Base-by-base conservation (phyloP, 371 early-diverging fungal species). In the Apophysomyces ossiformis region DNA sequence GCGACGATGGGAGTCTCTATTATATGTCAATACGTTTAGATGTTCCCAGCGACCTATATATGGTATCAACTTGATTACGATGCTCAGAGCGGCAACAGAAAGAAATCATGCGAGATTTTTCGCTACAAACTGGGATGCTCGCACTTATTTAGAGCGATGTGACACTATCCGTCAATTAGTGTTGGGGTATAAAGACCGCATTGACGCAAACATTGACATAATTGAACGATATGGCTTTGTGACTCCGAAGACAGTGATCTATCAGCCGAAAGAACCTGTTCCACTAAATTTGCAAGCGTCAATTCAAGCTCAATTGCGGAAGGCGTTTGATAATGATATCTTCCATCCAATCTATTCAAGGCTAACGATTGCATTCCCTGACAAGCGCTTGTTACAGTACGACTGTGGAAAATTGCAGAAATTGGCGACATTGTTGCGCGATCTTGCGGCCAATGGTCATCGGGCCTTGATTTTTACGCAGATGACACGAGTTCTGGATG, bases 401-500 rank as follows among this genome's bases (percentile, higher is more conserved):
- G 95, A 95, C 69, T 93, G 95, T 67, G 95, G 95, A 43, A 95
- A 95, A 66, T 81, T 95, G 45, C 95, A 95, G 65, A 89, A 87
- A 38, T 75, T 98, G 37, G 97, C 92, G 70, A 85, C 75, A 63
- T 75, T 97, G 26, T 72, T 99, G 43, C 82, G 86, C 6, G 79
- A 87, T n/a, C 75, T 97, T 46, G 89, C 91, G 43, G 83, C 82
- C 3, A 87, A 87, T 56, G 87, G 95, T 4, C 96, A 95, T 69
- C 90, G 96, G 41, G 95, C 93, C 0, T 76, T 99, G 66, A 90
- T 99, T 61, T 99, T 99, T 69, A 98, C 98, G 60, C 99, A 99
- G 78, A 99, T 99, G 99, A 99, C 99, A 7, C 87, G 90, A 44
- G 92, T 99, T 44, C 85, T 99, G 83, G 95, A 97, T 73, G 92